Evolutionary conservation across 495 filamentous ascomycete genomes (phyloP), one percentile per base, ranked within the genome.

Genomic region (Talaromyces wortmannii): DNA sequence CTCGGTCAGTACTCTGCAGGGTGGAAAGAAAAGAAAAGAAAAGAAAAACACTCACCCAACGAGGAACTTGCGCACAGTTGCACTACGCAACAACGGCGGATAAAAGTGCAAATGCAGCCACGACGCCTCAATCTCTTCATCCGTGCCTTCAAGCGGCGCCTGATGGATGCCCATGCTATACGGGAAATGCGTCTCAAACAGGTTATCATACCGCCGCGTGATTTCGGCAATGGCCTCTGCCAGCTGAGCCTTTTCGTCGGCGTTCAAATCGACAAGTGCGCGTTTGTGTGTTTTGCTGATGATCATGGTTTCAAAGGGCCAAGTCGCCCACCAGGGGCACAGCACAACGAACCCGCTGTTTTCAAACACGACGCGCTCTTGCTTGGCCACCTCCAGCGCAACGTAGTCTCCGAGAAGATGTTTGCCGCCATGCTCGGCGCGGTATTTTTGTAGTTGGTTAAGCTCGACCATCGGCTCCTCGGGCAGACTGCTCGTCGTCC

Each of bases 101-200:
- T 95, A 97, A 69, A 97, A 98, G 71, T 98, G 94, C 73, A 98
- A 81, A 67, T 98, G 94, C 67, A 98, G 83, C 76, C 95, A 89
- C 49, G 88, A 90, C 13, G 83, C 80, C 63, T 95, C 89, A 32
- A 90, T 78, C 68, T 97, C 91, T 60, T 95, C 89, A 12, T 82
- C 78, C 4, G 83, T 84, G n/a, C 89, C 91, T 40, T 91, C 83
- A 5, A 98, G 75, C 8, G 94, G 95, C 31, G 94, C 92, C 72
- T 98, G 94, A 69, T 98, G 94, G 48, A 98, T 83, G 15, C 94
- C 94, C 74, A 79, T 81, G 80, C 89, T 95, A 70, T 98, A 98
- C 0, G 94, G 94, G 63, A 98, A 98, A 55, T 84, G 88, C 36
- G 92, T 97, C 76, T 97, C 89, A 64, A 98, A 98, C 53, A 98